These are phyloP conservation scores for Cutaneotrichosporon dermatis DNA, from an alignment of 1,284 basidiomycete genomes.

Conservation along the genomic window DNA sequence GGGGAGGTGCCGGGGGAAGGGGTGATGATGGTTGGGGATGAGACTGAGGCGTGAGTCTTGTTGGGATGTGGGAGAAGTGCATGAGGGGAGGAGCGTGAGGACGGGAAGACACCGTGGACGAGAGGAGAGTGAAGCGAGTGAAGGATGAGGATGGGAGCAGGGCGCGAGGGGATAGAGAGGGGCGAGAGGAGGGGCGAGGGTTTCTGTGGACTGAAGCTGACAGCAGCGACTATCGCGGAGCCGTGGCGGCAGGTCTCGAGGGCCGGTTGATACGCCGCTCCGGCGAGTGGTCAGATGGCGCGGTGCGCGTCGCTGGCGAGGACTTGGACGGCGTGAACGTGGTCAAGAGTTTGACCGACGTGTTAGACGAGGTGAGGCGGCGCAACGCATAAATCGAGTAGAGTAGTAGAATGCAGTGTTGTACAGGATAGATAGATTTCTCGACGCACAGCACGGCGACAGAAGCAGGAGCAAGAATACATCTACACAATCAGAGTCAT, in stretches of 20 bases:
- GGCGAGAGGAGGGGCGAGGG: too few relatives aligned
- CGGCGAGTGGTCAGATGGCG: conserved; percentile 47
- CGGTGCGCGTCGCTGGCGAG: conserved; percentile 30
- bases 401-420: too few relatives aligned
- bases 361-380: conserved; percentile 26
- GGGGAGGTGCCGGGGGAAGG: conserved; percentile 29
- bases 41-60: conserved; percentile 45
- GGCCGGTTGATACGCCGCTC: conserved; percentile 39
- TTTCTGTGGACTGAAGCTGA: conserved; percentile 1
- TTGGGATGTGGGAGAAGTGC: too few relatives aligned
- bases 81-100: background rate
- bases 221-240: conserved; percentile 43
- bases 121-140: too few relatives aligned
- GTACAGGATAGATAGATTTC: too few relatives aligned
- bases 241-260: conserved; percentile 35
- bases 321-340: conserved; percentile 32
- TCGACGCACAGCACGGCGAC: too few relatives aligned
- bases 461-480: background rate
- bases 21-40: conserved; percentile 48
- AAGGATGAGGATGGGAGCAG: too few relatives aligned
- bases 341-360: conserved; percentile 26
- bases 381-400: conserved; percentile 3
- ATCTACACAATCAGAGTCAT: background rate
- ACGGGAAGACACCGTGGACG: too few relatives aligned
- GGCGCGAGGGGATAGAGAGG: too few relatives aligned